phyloP scores from a whole-genome alignment of 345 rosid species.

The Angophora floribunda region DNA sequence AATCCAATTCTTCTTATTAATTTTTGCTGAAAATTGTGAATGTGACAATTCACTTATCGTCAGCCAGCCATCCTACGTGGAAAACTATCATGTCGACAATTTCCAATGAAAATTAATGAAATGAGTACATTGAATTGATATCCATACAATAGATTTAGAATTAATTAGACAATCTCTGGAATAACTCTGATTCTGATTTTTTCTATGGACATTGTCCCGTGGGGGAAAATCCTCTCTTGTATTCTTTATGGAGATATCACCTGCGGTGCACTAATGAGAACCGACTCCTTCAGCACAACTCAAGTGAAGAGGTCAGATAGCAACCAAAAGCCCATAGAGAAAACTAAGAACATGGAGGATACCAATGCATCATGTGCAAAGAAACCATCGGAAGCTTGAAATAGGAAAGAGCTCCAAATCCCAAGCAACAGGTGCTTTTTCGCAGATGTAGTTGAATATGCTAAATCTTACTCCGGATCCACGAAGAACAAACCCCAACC shows the following conservation, averaged over 20 bases:
- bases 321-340: not conserved
- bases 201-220: not conserved
- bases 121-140: fast-evolving
- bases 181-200: not conserved
- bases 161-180: not conserved
- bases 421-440: not conserved
- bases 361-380: not conserved
- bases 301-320: not conserved
- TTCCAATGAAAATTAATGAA: not conserved
- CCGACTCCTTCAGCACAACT: not conserved
- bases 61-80: not conserved
- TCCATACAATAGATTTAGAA: not conserved
- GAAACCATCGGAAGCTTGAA: not conserved
- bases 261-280: not conserved
- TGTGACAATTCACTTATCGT: too few relatives aligned
- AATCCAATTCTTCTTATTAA: too few relatives aligned
- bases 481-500: not conserved
- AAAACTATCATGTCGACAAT: not conserved
- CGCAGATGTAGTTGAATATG: not conserved
- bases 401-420: not conserved
- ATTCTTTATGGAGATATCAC: not conserved
- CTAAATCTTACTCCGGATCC: not conserved
- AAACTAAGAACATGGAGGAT: not conserved
- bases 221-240: not conserved
- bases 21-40: too few relatives aligned